Evolutionary conservation across 148 eudicot genomes (phyloP), one percentile per base, ranked within the genome.

Genomic region (Rhododendron henanense): DNA sequence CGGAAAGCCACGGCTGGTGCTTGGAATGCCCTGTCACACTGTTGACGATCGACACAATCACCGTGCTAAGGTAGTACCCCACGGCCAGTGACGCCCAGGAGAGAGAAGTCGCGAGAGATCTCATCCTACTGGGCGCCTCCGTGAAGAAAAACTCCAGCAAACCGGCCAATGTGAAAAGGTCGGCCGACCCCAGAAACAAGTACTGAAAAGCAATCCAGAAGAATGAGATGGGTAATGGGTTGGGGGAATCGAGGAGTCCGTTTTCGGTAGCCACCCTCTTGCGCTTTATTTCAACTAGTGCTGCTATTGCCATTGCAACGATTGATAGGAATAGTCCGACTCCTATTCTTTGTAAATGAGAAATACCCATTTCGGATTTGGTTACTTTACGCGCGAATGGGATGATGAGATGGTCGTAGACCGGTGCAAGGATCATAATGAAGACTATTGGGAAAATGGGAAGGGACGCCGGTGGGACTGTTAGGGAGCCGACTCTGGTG

Each of bases 131-230:
- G 0, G 98, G 98, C 15, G 98, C 98, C 80, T 95, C 98, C 0
- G 95, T 92, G 90, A 95, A 95, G 89, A 93, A 92, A 73, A 95
- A 95, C 88, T 95, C 98, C 78, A 95, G 59, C 86, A 95, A 85
- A 10, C 96, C 98, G 0, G 98, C 96, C 35, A 95, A 82, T 47
- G 94, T 90, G 79, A 95, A 95, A 4, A 95, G 91, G 82, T 95
- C 98, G 0, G 98, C 98, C 11, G 98, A 92, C 8, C 98, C 98
- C 5, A 94, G 87, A 51, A 94, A 84, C 59, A 93, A 83, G 83
- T 94, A 95, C 78, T 95, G 98, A 41, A 94, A 88, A 1, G 95
- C 94, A 23, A 95, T 92, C 96, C 95, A 95, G 23, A 94, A 88
- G 83, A 94, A 94, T 0, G 95, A 78, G 25, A 92, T 85, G 4